Conservation (phyloP, 176 grass and related monocot genomes). For the Eragrostis nindensis region DNA sequence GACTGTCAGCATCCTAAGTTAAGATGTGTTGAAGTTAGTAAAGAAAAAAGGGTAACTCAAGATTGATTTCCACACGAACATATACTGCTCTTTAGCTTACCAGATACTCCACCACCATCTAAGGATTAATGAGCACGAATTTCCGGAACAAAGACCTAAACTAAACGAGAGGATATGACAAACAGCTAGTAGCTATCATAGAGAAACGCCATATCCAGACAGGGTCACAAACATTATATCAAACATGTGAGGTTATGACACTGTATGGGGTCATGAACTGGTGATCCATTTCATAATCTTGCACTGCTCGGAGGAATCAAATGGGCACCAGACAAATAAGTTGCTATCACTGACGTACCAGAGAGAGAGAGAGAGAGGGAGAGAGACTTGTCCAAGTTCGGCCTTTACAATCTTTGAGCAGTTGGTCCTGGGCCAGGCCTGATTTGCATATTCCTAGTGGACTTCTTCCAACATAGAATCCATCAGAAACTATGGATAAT, state of each 20-base stretch:
- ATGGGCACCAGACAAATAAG: conserved; percentile 6
- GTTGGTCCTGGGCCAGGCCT: conserved; percentile 6
- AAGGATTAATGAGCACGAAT: neutral
- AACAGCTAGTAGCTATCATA: conserved; percentile 1
- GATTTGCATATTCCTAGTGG: too few relatives aligned
- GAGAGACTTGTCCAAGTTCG: neutral
- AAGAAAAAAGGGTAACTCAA: too few relatives aligned
- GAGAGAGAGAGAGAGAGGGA: too few relatives aligned
- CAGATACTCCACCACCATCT: neutral
- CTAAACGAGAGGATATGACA: neutral
- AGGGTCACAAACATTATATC: conserved; percentile 30
- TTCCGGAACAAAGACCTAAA: neutral
- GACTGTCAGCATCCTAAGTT: conserved; percentile 23
- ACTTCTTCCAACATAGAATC: too few relatives aligned
- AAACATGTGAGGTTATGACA: conserved; percentile 16
- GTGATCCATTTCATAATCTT: conserved; percentile 29
- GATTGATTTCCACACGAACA: too few relatives aligned
- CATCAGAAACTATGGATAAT: too few relatives aligned
- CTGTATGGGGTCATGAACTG: conserved; percentile 14
- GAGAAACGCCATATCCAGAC: conserved; percentile 19
- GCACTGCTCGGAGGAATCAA: neutral
- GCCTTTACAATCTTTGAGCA: neutral
- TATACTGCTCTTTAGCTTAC: neutral
- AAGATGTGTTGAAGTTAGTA: neutral
- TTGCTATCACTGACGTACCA: neutral